Evolutionary conservation across 2,329 filamentous ascomycete genomes (phyloP).

Genomic region (Dactylellina drechsleri): DNA sequence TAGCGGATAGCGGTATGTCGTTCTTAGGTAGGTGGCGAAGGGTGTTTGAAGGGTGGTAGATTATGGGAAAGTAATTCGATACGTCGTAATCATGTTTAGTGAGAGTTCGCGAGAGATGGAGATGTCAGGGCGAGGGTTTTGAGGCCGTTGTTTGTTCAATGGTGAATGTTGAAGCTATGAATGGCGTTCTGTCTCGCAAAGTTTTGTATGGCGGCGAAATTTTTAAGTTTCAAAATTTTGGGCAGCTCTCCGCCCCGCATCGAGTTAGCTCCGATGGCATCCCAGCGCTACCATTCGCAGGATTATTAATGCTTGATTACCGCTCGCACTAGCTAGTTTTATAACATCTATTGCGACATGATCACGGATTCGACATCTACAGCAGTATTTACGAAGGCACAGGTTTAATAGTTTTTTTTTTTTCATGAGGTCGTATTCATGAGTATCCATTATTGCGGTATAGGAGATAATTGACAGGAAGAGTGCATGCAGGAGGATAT

Average conservation of each 20-base stretch:
- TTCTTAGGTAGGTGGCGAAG: not conserved
- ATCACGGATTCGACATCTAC: not conserved
- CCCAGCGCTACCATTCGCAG: constrained; percentile 42
- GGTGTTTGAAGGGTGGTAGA: not conserved
- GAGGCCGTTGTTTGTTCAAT: constrained; percentile 20
- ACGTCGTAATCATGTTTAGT: constrained; percentile 37
- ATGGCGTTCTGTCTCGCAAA: constrained; percentile 29
- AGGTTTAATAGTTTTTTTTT: not conserved
- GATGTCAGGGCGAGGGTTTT: constrained; percentile 17
- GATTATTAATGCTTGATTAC: constrained; percentile 1
- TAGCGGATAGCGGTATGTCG: not conserved
- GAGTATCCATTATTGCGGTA: constrained; percentile 51
- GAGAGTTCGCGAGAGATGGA: not conserved
- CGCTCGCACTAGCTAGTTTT: too few relatives aligned
- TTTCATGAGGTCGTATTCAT: constrained; percentile 51
- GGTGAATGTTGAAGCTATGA: constrained; percentile 22
- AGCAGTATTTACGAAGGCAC: not conserved
- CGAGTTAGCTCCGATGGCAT: constrained; percentile 36
- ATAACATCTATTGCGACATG: not conserved
- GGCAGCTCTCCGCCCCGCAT: constrained; percentile 39
- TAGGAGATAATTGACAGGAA: constrained; percentile 51
- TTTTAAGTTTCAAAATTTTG: constrained; percentile 44
- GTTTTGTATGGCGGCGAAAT: constrained; percentile 36
- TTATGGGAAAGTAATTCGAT: constrained; percentile 4
- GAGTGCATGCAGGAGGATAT: constrained; percentile 36